Evolutionary conservation across 345 rosid genomes (phyloP).

Genomic region (Rhodamnia rubescens): DNA sequence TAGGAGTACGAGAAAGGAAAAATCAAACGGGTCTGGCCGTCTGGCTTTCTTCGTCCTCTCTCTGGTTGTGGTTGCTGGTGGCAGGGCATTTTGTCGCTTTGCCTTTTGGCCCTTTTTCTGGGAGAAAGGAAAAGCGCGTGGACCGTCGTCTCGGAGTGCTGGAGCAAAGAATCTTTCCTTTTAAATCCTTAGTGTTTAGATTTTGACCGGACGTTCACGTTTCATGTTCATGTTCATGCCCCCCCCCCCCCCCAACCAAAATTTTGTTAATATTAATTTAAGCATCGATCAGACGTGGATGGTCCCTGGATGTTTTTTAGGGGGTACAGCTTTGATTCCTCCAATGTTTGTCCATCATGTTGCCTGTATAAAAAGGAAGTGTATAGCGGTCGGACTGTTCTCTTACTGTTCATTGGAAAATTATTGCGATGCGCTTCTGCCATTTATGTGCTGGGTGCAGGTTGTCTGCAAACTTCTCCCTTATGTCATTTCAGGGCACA

Average conservation of each 20-base stretch:
- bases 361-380: not conserved
- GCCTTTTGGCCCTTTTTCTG: not conserved
- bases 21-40: not conserved
- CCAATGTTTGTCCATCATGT: not conserved
- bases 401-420: not conserved
- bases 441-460: not conserved
- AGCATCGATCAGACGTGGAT: too few relatives aligned
- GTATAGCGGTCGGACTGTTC: not conserved
- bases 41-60: not conserved
- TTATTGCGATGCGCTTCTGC: not conserved
- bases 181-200: not conserved
- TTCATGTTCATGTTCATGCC: not conserved
- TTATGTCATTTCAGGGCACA: not conserved
- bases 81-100: not conserved
- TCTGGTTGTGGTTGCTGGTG: not conserved
- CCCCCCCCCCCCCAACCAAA: too few relatives aligned
- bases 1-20: not conserved
- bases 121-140: not conserved
- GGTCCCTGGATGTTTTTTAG: not conserved
- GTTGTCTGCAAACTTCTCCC: not conserved
- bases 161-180: not conserved
- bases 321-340: not conserved
- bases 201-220: not conserved
- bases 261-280: not conserved
- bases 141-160: not conserved